Evolutionary conservation across 2,329 filamentous ascomycete species (phyloP), one percentile per base, ranked within the genome.

Genomic region (Coniosporium tulheliwenetii): DNA sequence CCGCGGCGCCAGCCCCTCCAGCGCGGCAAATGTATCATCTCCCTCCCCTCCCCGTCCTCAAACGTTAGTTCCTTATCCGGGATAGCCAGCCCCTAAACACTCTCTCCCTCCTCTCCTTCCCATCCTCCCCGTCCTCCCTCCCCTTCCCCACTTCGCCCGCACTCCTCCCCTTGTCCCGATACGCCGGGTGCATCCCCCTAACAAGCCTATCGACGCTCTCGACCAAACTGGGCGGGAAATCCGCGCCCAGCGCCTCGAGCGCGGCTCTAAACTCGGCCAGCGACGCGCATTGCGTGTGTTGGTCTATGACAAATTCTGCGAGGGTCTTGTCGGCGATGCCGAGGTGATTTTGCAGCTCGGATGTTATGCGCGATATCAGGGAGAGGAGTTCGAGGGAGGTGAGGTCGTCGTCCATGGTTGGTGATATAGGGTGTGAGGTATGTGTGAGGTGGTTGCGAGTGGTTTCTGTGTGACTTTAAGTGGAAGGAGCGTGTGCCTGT

Each of bases 281-380:
- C 26, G 72, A 73, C 39, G 69, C 71, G 65, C 78, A 82, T 71
- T 87, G 75, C 57, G 81, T 63, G 52, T 93, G 85, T 57, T 94
- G 82, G 45, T 83, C 83, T 55, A 98, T 94, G 53, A 98, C 77
- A 57, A 94, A 98, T 62, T 98, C 91, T 50, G 91, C 87, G 19
- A 98, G 77, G 5, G 85, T 94, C 63, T 93, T 95, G 64, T 98
- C 87, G 57, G 75, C 82, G 52, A 95, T 77, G 42, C 87, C 85
- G 44, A 96, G 64, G 63, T 98, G 85, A 56, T 98, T 98, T 53
- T 93, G 81, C 40, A 98, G 71, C 62, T 98, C 91, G 13, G 83
- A 89, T 10, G 86, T 86, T 51, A 98, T 85, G 61, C 89, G 94
- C 39, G 85, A 91, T 42, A 96, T 86, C 54, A 98, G 79, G 52